These are phyloP conservation scores for Agaricus blazei DNA, from an alignment of 768 basidiomycete species.

Conservation along the genomic window DNA sequence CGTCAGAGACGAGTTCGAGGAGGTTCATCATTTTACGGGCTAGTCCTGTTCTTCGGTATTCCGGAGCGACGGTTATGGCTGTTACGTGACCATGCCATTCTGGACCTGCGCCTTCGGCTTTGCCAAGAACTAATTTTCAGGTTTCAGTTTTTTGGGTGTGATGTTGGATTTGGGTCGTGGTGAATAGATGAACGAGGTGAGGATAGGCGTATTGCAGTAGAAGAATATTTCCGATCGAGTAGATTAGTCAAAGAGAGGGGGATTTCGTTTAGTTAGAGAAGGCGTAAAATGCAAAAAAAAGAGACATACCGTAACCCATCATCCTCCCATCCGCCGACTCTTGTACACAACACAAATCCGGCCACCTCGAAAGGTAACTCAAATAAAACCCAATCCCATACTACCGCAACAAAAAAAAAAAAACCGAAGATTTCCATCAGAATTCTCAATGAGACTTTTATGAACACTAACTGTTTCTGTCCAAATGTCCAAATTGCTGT, in stretches of 20 bases:
- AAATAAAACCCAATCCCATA: conserved; percentile 89
- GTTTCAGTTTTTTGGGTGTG: background rate
- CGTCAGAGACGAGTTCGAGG: conserved; percentile 83
- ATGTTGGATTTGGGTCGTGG: too few species aligned
- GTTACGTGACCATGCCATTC: conserved; percentile 97
- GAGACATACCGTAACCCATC: conserved; percentile 85
- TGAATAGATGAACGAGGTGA: too few species aligned
- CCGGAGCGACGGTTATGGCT: conserved; percentile 90
- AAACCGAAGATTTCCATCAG: background rate
- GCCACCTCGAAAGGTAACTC: conserved; percentile 86
- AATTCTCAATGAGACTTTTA: too few species aligned
- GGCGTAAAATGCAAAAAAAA: background rate
- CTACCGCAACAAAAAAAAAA: conserved; percentile 30
- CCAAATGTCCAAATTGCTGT: conserved; percentile 91
- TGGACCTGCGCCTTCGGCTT: conserved; percentile 70
- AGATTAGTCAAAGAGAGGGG: background rate
- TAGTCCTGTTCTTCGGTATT: conserved; percentile 84
- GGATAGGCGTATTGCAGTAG: too few species aligned
- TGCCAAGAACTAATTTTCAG: conserved; percentile 74
- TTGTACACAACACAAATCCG: conserved; percentile 82
- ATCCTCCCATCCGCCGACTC: conserved; percentile 76
- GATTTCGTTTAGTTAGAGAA: background rate
- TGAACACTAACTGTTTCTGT: conserved; percentile 80
- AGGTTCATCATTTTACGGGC: conserved; percentile 83
- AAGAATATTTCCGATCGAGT: too few species aligned